These are phyloP conservation scores for Kalaharituber pfeilii DNA, from an alignment of 2,329 filamentous ascomycete species.

Conservation along the genomic window DNA sequence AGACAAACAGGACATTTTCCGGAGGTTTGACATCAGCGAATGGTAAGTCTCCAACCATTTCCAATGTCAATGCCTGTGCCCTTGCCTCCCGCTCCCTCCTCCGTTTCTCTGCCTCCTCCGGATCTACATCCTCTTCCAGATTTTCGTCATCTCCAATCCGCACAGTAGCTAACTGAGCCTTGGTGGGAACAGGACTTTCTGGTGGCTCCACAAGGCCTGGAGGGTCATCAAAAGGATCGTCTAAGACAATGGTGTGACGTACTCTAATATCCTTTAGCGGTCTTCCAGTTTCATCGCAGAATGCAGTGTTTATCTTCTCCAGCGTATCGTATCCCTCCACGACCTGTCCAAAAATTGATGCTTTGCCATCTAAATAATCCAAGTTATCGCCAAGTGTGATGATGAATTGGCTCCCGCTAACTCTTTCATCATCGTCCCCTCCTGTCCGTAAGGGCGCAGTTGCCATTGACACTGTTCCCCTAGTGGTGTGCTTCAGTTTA, in stretches of 20 bases:
- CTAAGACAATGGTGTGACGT: slow-evolving; percentile 76
- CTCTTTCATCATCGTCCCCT: slow-evolving; percentile 55
- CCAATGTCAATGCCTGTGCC: slow-evolving; percentile 81
- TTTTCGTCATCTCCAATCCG: slow-evolving; percentile 81
- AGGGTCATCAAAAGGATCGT: slow-evolving; percentile 82
- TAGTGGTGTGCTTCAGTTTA: slow-evolving; percentile 73
- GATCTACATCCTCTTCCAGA: slow-evolving; percentile 59
- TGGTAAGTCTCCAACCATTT: slow-evolving; percentile 94
- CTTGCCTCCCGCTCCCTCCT: slow-evolving; percentile 79
- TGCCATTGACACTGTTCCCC: slow-evolving; percentile 95
- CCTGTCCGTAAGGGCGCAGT: slow-evolving; percentile 51
- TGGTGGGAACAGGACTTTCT: slow-evolving; percentile 61
- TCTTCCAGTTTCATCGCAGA: slow-evolving; percentile 68
- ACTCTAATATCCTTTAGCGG: slow-evolving; percentile 91
- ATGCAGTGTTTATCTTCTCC: slow-evolving; percentile 81
- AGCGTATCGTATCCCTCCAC: slow-evolving; percentile 90
- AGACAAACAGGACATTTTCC: slow-evolving; percentile 94
- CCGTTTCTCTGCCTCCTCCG: slow-evolving; percentile 60
- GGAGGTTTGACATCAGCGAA: slow-evolving; percentile 96
- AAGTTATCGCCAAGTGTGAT: slow-evolving; percentile 78
- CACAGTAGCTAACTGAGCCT: slow-evolving; percentile 75
- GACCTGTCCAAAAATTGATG: slow-evolving; percentile 86
- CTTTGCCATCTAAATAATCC: slow-evolving; percentile 80
- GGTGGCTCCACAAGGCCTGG: slow-evolving; percentile 57
- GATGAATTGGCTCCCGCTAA: slow-evolving; percentile 85